Evolutionary conservation across 192 early-diverging fungal species (phyloP), one percentile per base, ranked within the genome.

Genomic region (Kickxella alabastrina): DNA sequence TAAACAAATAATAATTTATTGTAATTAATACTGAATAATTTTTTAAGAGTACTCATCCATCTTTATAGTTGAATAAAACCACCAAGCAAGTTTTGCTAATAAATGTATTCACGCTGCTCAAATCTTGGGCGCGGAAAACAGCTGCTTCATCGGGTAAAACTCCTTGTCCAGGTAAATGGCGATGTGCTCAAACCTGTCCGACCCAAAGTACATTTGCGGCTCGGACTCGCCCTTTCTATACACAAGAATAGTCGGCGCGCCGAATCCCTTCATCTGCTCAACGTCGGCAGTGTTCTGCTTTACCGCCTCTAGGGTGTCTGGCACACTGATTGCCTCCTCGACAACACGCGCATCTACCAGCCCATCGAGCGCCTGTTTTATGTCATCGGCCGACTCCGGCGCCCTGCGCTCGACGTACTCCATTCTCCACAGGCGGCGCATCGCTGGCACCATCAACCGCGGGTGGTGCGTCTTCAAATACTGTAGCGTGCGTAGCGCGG

Each of bases 201-300:
- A 73, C 10, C 69, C 69, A 49, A 73, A 73, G 42, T 56, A 73
- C 29, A 73, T 29, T 50, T 73, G 55, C 18, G 68, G 62, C 44
- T 64, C 56, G 10, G 34, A 13, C 1, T 43, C 18, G 3, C 15
- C 35, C 3, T 18, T 38, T 44, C 48, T 61, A 35, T 44, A 63
- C 5, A 57, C 69, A 21, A 73, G 49, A 18, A 73, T 73, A 14
- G 69, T 73, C 2, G 69, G 69, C 0, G 69, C 62, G 1, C 69
- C 69, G 41, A 73, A 73, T 19, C 55, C 68, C 12, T 48, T 54
- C 17, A 72, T 24, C 19, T 54, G 29, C 49, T 44, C 49, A 3
- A 65, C 29, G 2, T 36, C 38, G 7, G 28, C 31, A 12, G 58
- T 60, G 31, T 72, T 72, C 15, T 43, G 17, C 10, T 21, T 18